Base-by-base conservation (phyloP, 2,329 filamentous ascomycete genomes). In the Purpureocillium takamizusanense region DNA sequence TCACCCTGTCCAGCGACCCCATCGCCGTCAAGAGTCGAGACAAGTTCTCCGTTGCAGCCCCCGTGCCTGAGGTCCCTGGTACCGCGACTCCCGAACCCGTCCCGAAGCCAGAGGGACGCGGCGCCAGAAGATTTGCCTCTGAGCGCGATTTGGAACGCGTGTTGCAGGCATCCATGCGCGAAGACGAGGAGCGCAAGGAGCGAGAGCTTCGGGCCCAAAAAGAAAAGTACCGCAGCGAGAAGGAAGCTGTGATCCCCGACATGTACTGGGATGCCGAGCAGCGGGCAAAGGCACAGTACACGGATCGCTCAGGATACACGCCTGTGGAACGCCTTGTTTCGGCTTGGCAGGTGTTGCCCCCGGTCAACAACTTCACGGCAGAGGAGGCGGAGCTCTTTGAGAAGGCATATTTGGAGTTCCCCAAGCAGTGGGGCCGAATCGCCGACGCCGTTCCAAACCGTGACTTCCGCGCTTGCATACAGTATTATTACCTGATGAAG, bases 401-500 rank as follows among this genome's bases (percentile, higher is more conserved):
- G 48, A 79, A 82, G 48, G 72, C 77, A 10, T 90, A 87, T 51
- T 69, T 85, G 36, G 81, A 86, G 44, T 76, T 74, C 41, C 83
- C 84, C 0, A 92, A 92, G 67, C 84, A 88, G 52, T 92, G 84
- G 83, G 83, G 83, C 40, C 79, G 77, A 49, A 79, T 92, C 41
- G 82, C 85, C 5, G 77, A 83, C 42, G 70, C 71, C 17, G 63
- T 90, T 6, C 72, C 74, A 1, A 69, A 73, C 23, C 77, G 85
- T 17, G 79, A 84, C 50, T 88, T 86, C 59, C 81, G 83, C 46
- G 76, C 84, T 34, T 87, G 83, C 58, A 92, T 92, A 49, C 82
- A 87, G 54, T 87, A 89, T 58, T 92, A 92, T 60, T 92, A 92
- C 58, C 70, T 85, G 45, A 85, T 82, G 54, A 92, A 79, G 62